Evolutionary conservation across 2,329 filamentous ascomycete genomes (phyloP).

Genomic region (Phialophora tarda): DNA sequence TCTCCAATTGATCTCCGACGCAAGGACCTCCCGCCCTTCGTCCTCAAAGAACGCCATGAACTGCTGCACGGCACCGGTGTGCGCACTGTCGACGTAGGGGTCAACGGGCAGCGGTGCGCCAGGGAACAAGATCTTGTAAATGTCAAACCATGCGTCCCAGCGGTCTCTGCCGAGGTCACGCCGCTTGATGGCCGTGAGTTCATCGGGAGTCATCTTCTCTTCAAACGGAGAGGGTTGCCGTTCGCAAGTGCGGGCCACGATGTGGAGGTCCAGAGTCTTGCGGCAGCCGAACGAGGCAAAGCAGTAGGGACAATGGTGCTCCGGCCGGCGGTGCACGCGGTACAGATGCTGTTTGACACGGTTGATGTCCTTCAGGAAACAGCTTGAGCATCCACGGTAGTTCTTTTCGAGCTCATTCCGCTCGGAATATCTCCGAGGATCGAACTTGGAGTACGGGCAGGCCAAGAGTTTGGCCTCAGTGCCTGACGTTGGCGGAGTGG

Average conservation of each 20-base stretch:
- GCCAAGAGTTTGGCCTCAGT: constrained; percentile 38
- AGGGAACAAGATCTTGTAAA: constrained; percentile 30
- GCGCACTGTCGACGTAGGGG: constrained; percentile 23
- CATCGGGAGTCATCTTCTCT: constrained; percentile 33
- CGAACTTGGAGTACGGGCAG: constrained; percentile 43
- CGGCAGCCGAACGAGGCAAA: constrained; percentile 15
- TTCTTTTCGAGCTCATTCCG: constrained; percentile 18
- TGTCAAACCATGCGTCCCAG: constrained; percentile 25
- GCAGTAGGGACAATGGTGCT: constrained; percentile 20
- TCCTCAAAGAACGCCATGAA: constrained; percentile 22
- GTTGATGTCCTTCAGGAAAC: constrained; percentile 18
- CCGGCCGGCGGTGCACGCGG: constrained; percentile 22
- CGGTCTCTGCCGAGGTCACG: constrained; percentile 13
- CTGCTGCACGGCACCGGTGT: constrained; percentile 12
- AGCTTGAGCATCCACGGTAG: constrained; percentile 23
- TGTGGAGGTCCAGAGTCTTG: constrained; percentile 12
- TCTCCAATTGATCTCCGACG: constrained; percentile 8
- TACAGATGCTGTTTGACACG: constrained; percentile 31
- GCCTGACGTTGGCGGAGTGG: background rate
- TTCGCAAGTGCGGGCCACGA: constrained; percentile 14
- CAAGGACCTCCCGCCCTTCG: constrained; percentile 8
- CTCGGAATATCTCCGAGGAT: constrained; percentile 23
- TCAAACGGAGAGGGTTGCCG: constrained; percentile 10
- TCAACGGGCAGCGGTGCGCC: constrained; percentile 21
- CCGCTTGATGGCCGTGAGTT: constrained; percentile 24